Evolutionary conservation across 805 yeast genomes (phyloP).

Genomic region (Lipomyces japonicus): DNA sequence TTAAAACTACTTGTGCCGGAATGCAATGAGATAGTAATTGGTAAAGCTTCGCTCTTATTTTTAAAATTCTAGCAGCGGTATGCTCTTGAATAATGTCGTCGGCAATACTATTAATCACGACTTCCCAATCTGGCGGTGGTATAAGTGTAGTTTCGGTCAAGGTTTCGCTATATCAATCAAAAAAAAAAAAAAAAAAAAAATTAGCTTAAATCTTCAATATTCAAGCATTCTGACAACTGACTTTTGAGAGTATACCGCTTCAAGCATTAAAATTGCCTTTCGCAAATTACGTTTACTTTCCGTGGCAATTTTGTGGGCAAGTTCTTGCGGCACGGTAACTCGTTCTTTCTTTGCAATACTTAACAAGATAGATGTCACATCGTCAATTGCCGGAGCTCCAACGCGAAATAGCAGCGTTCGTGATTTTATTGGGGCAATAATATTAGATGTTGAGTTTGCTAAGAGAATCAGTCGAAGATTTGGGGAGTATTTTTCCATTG

Average conservation of each 20-base stretch:
- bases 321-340: conserved; percentile 40
- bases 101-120: conserved; percentile 67
- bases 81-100: conserved; percentile 52
- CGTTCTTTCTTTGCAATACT: conserved; percentile 57
- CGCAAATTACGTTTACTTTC: conserved; percentile 70
- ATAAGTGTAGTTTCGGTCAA: conserved; percentile 43
- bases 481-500: conserved; percentile 91
- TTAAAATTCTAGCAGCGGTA: conserved; percentile 50
- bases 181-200: background rate
- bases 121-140: conserved; percentile 83
- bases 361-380: conserved; percentile 53
- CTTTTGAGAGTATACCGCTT: conserved; percentile 54
- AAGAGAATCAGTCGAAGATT: conserved; percentile 80
- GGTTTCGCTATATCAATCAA: conserved; percentile 5
- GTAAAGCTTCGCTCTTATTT: conserved; percentile 64
- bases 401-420: conserved; percentile 85
- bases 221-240: background rate
- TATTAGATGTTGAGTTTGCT: conserved; percentile 85
- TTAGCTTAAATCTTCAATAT: background rate
- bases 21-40: conserved; percentile 90
- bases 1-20: conserved; percentile 78
- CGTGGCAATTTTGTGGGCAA: conserved; percentile 52
- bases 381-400: conserved; percentile 68
- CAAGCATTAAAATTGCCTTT: conserved; percentile 71
- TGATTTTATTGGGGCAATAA: conserved; percentile 90